These are phyloP conservation scores for Vitis hybrid DNA, from an alignment of 177 flowering plant species.

Conservation along the genomic window DNA sequence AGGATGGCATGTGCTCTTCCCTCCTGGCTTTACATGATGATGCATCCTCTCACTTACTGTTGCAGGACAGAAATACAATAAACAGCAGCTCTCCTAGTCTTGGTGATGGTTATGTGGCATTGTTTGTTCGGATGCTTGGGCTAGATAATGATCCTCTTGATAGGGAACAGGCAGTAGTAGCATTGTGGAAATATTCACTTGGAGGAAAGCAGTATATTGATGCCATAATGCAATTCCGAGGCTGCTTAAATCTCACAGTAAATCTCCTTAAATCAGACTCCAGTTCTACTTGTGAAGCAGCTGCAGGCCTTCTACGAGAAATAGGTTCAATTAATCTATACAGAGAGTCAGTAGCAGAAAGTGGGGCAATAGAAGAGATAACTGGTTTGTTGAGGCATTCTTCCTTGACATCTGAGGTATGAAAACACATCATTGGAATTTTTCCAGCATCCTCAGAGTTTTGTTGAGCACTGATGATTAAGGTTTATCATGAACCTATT, in stretches of 20 bases:
- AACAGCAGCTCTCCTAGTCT: slow-evolving; percentile 28
- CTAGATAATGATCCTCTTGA: slow-evolving; percentile 75
- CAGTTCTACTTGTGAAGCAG: slow-evolving; percentile 66
- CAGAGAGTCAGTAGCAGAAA: slow-evolving; percentile 60
- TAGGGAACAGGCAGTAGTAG: slow-evolving; percentile 74
- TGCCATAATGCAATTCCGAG: slow-evolving; percentile 63
- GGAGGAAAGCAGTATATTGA: slow-evolving; percentile 78
- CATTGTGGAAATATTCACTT: slow-evolving; percentile 79
- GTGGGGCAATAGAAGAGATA: slow-evolving; percentile 87
- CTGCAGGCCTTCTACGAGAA: slow-evolving; percentile 74
- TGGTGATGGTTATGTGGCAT: slow-evolving; percentile 59
- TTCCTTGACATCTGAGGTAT: slow-evolving; percentile 61
- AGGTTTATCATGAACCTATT: slow-evolving; percentile 10
- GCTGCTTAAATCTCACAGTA: slow-evolving; percentile 65
- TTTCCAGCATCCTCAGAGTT: not conserved
- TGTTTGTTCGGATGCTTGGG: slow-evolving; percentile 88
- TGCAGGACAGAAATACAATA: slow-evolving; percentile 46
- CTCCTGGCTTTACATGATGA: not conserved
- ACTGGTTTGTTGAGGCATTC: slow-evolving; percentile 53
- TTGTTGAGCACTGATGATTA: slow-evolving; percentile 4
- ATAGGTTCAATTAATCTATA: slow-evolving; percentile 61
- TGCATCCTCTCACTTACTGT: slow-evolving; percentile 5
- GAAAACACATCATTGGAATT: slow-evolving; percentile 7
- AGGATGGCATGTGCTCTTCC: too few species aligned
- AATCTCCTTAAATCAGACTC: slow-evolving; percentile 44